Evolutionary conservation across 192 early-diverging fungal genomes (phyloP).

Genomic region (Coemansia sp.): DNA sequence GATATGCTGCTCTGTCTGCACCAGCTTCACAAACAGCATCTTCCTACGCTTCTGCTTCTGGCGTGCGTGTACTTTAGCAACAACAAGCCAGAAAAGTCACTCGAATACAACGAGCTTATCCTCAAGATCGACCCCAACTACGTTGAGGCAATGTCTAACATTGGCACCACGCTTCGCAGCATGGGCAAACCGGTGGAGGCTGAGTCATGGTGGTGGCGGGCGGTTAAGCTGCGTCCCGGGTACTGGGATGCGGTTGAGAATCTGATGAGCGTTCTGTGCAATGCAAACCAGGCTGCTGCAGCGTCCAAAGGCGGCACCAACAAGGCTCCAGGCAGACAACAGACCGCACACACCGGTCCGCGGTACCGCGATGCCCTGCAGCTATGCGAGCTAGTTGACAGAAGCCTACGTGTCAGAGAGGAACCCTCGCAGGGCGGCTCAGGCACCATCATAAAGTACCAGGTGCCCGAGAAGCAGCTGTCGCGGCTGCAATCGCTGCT

Average conservation of each 20-base stretch:
- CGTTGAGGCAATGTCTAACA: conserved; percentile 89
- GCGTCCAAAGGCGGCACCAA: conserved; percentile 10
- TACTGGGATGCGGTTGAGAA: conserved; percentile 95
- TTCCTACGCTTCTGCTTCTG: conserved; percentile 82
- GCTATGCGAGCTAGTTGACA: conserved; percentile 80
- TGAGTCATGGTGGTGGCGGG: conserved; percentile 82
- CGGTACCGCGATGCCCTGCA: conserved; percentile 78
- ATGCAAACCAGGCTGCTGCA: conserved; percentile 10
- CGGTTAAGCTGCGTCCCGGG: conserved; percentile 78
- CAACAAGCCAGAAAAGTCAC: conserved; percentile 67
- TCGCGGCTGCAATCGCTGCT: conserved; percentile 78
- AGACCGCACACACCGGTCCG: conserved; percentile 32
- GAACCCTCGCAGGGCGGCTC: conserved; percentile 9
- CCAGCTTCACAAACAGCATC: conserved; percentile 60
- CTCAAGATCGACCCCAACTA: conserved; percentile 80
- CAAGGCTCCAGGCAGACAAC: conserved; percentile 3
- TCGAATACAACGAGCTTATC: conserved; percentile 81
- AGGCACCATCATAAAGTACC: conserved; percentile 25
- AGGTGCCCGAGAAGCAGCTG: conserved; percentile 64
- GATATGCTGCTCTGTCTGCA: conserved; percentile 58
- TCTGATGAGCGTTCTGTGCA: conserved; percentile 78
- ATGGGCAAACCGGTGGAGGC: conserved; percentile 72
- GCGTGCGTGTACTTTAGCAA: conserved; percentile 87
- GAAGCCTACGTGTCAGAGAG: conserved; percentile 50
- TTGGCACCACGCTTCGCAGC: conserved; percentile 84